Evolutionary conservation across 768 basidiomycete species (phyloP).

Genomic region (Calocybe cyanea): DNA sequence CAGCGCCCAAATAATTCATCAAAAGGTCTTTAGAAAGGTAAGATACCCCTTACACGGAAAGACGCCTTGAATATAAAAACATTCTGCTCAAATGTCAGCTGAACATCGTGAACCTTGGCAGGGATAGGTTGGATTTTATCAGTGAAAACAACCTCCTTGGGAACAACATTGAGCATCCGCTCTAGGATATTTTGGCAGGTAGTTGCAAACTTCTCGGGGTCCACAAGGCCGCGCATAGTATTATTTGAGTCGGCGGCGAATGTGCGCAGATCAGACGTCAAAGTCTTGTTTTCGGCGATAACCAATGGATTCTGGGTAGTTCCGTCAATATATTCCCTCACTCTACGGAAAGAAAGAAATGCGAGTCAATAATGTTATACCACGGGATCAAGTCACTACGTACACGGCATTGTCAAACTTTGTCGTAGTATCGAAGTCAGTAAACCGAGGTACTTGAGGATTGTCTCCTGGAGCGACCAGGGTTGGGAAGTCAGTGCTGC

Average conservation of each 20-base stretch:
- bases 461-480: slow-evolving; percentile 32
- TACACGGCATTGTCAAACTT: slow-evolving; percentile 42
- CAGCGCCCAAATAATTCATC: slow-evolving; percentile 6
- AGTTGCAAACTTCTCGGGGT: slow-evolving; percentile 29
- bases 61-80: slow-evolving; percentile 36
- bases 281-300: slow-evolving; percentile 26
- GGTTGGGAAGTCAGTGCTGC: slow-evolving; percentile 41
- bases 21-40: slow-evolving; percentile 3
- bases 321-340: slow-evolving; percentile 35
- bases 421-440: slow-evolving; percentile 37
- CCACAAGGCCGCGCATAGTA: slow-evolving; percentile 36
- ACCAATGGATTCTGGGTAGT: slow-evolving; percentile 38
- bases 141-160: slow-evolving; percentile 39
- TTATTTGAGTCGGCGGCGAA: slow-evolving; percentile 36
- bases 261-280: slow-evolving; percentile 36
- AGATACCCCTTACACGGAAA: slow-evolving; percentile 29
- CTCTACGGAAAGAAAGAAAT: slow-evolving; percentile 20
- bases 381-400: slow-evolving; percentile 5
- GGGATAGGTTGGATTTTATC: slow-evolving; percentile 40
- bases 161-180: slow-evolving; percentile 49
- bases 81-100: slow-evolving; percentile 33
- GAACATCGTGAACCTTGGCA: slow-evolving; percentile 35
- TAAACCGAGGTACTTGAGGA: slow-evolving; percentile 25
- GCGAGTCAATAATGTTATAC: not conserved
- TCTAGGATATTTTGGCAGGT: slow-evolving; percentile 37